Percentiles rank a stretch among this genome's conserved stretches.
Evolutionary conservation across 192 early-diverging fungal genomes (phyloP).

Genomic region (Coemansia pectinata): DNA sequence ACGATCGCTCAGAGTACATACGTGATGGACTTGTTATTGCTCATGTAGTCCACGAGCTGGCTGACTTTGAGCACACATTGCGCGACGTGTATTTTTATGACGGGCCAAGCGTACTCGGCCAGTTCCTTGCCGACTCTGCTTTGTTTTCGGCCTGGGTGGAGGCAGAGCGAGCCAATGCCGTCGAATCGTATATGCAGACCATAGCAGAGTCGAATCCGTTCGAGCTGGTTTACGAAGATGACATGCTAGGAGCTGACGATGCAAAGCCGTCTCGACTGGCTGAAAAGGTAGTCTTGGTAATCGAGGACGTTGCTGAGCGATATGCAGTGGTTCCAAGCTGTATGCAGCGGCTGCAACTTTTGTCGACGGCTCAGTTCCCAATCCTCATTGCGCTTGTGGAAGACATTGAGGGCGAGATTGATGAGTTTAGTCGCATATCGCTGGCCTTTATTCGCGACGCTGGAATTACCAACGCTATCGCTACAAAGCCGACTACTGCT

Average conservation of each 20-base stretch:
- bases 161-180: conserved; percentile 63
- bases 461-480: neutral
- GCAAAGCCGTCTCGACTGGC: conserved; percentile 65
- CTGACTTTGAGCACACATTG: conserved; percentile 69
- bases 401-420: conserved; percentile 47
- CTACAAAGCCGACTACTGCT: neutral
- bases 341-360: conserved; percentile 59
- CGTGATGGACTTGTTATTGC: conserved; percentile 61
- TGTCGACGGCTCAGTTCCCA: conserved; percentile 65
- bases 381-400: conserved; percentile 60
- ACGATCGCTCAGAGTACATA: conserved; percentile 56
- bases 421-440: conserved; percentile 53
- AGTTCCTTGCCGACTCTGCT: conserved; percentile 58
- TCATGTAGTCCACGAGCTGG: conserved; percentile 65
- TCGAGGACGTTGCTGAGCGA: conserved; percentile 66
- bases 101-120: conserved; percentile 42
- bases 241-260: conserved; percentile 55
- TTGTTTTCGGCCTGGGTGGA: conserved; percentile 71
- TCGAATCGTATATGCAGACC: conserved; percentile 64
- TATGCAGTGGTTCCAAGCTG: conserved; percentile 61
- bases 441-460: conserved; percentile 50
- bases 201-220: conserved; percentile 63
- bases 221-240: conserved; percentile 59
- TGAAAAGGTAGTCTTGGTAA: conserved; percentile 58
- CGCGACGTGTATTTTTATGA: conserved; percentile 61